Evolutionary conservation across 495 filamentous ascomycete species (phyloP).

Genomic region (Neurospora sp.): DNA sequence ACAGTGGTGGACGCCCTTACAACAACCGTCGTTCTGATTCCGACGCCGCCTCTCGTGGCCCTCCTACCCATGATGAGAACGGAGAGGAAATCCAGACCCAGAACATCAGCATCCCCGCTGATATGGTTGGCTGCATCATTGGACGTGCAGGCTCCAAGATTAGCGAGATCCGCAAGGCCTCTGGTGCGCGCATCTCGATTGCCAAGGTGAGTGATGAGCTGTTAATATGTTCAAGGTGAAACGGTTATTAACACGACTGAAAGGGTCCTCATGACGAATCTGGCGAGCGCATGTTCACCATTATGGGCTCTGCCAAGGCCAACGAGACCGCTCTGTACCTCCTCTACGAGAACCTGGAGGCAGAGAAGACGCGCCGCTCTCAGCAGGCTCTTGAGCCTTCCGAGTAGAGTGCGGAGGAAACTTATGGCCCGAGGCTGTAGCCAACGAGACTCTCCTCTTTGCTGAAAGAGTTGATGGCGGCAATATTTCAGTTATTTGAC

Average conservation of each 20-base stretch:
- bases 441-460: slow-evolving; percentile 6
- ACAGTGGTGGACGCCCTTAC: slow-evolving; percentile 52
- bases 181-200: slow-evolving; percentile 94
- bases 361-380: slow-evolving; percentile 93
- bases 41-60: slow-evolving; percentile 59
- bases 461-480: slow-evolving; percentile 1
- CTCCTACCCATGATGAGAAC: slow-evolving; percentile 81
- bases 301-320: slow-evolving; percentile 81
- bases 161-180: slow-evolving; percentile 92
- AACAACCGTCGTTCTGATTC: slow-evolving; percentile 72
- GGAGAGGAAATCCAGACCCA: slow-evolving; percentile 97
- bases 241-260: background rate
- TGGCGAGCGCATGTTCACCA: slow-evolving; percentile 98
- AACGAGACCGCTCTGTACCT: slow-evolving; percentile 95
- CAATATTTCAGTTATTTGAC: background rate
- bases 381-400: slow-evolving; percentile 44
- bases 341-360: slow-evolving; percentile 97
- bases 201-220: slow-evolving; percentile 52
- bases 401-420: slow-evolving; percentile 49
- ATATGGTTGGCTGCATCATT: slow-evolving; percentile 99
- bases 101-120: slow-evolving; percentile 97
- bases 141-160: slow-evolving; percentile 91
- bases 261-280: slow-evolving; percentile 88
- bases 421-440: slow-evolving; percentile 19
- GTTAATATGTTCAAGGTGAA: background rate